Conservation (phyloP, 2,329 filamentous ascomycete species). For the Monosporascus sp. region DNA sequence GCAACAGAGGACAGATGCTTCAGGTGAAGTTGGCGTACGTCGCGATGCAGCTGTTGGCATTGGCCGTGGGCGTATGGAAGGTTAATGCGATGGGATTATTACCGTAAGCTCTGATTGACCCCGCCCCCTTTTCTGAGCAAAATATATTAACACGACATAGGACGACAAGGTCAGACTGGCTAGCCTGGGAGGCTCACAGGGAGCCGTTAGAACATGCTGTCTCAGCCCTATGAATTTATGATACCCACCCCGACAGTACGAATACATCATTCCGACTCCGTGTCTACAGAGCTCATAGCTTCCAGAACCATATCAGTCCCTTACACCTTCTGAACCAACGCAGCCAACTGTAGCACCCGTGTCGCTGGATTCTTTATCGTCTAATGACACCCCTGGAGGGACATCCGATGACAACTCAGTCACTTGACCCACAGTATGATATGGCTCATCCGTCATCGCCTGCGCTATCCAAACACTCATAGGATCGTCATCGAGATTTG, state of each 20-base stretch:
- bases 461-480: constrained; percentile 10
- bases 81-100: constrained; percentile 93
- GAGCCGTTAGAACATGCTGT: constrained; percentile 63
- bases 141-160: constrained; percentile 41
- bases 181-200: constrained; percentile 85
- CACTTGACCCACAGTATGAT: constrained; percentile 10
- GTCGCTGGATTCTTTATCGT: constrained; percentile 2
- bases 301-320: neutral
- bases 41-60: constrained; percentile 75
- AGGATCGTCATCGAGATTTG: neutral
- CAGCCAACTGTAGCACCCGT: constrained; percentile 3
- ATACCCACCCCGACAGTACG: constrained; percentile 1
- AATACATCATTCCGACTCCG: neutral
- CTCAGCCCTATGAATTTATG: constrained; percentile 48
- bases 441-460: constrained; percentile 11
- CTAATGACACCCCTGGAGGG: neutral
- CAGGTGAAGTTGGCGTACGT: constrained; percentile 86
- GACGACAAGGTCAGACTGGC: constrained; percentile 94
- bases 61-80: constrained; percentile 91
- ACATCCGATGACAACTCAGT: neutral
- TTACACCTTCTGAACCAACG: neutral
- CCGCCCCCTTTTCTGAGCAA: neutral
- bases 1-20: constrained; percentile 67
- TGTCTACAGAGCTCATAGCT: neutral
- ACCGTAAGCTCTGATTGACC: constrained; percentile 49